Percentiles rank a stretch among this genome's conserved stretches.
Evolutionary conservation across 441 rosid species (phyloP).

Genomic region (Bruguiera hainesii): DNA sequence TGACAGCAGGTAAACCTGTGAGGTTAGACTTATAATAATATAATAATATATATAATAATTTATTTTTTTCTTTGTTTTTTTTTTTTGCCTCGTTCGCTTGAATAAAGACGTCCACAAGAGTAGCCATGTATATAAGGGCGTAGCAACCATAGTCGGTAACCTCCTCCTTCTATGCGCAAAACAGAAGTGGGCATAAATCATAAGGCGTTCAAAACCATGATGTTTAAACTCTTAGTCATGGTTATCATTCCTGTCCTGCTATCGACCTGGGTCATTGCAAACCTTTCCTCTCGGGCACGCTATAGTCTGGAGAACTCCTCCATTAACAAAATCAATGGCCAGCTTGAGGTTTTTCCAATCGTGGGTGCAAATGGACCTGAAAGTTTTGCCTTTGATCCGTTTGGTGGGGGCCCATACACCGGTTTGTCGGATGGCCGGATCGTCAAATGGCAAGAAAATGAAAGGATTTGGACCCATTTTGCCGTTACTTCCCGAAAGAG

Average conservation of each 20-base stretch:
- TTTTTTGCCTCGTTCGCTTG: too few species aligned
- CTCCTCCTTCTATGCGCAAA: too few species aligned
- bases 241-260: not conserved
- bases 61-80: too few species aligned
- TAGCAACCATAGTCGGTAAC: too few species aligned
- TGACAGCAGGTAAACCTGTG: too few species aligned
- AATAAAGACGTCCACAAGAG: too few species aligned
- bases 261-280: not conserved
- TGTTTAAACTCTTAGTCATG: not conserved
- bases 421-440: slow-evolving; percentile 69
- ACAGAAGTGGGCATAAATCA: too few species aligned
- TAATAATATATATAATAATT: too few species aligned
- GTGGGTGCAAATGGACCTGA: slow-evolving; percentile 65
- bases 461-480: slow-evolving; percentile 54
- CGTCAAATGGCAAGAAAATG: slow-evolving; percentile 60
- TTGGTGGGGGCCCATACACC: slow-evolving; percentile 64
- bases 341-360: slow-evolving; percentile 24
- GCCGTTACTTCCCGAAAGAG: slow-evolving; percentile 46
- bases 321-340: not conserved
- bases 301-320: not conserved
- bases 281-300: not conserved
- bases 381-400: slow-evolving; percentile 63
- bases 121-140: too few species aligned
- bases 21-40: too few species aligned
- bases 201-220: not conserved